phyloP scores from a whole-genome alignment of 148 eudicot species.

The Fagopyrum tataricum region DNA sequence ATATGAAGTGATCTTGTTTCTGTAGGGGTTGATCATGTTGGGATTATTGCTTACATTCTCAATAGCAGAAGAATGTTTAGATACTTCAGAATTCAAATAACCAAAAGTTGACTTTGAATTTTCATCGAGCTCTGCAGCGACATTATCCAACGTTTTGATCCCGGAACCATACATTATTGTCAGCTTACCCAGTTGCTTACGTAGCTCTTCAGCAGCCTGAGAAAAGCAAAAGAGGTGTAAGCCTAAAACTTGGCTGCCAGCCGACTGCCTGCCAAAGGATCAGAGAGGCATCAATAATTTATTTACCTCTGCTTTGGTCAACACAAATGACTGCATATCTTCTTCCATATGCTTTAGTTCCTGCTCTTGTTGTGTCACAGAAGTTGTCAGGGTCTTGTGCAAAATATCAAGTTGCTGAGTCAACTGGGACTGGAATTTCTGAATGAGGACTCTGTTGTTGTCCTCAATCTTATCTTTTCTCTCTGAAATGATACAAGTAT shows the following conservation, averaged over 20 bases:
- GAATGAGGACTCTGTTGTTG: constrained; percentile 66
- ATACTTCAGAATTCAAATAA: constrained; percentile 65
- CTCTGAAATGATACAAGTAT: constrained; percentile 37
- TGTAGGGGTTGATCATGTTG: neutral
- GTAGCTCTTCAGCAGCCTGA: constrained; percentile 87
- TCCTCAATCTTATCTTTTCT: constrained; percentile 95
- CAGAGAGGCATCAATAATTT: neutral
- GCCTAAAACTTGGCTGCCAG: neutral
- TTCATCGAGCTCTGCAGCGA: constrained; percentile 82
- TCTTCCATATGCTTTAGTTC: constrained; percentile 89
- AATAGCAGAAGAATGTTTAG: constrained; percentile 74
- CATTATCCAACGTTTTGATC: constrained; percentile 63
- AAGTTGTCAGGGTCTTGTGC: constrained; percentile 79
- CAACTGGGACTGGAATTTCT: constrained; percentile 71
- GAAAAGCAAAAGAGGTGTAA: constrained; percentile 13
- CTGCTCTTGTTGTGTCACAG: constrained; percentile 86
- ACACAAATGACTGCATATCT: constrained; percentile 93
- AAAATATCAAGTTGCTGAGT: constrained; percentile 81
- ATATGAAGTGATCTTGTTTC: neutral
- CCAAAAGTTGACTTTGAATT: constrained; percentile 66
- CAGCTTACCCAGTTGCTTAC: constrained; percentile 51
- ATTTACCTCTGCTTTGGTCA: constrained; percentile 74
- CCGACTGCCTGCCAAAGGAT: too few species aligned
- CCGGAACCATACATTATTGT: constrained; percentile 82
- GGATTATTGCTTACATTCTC: constrained; percentile 40